phyloP scores from a whole-genome alignment of 192 early-diverging fungal genomes.

The Coemansia sp. region DNA sequence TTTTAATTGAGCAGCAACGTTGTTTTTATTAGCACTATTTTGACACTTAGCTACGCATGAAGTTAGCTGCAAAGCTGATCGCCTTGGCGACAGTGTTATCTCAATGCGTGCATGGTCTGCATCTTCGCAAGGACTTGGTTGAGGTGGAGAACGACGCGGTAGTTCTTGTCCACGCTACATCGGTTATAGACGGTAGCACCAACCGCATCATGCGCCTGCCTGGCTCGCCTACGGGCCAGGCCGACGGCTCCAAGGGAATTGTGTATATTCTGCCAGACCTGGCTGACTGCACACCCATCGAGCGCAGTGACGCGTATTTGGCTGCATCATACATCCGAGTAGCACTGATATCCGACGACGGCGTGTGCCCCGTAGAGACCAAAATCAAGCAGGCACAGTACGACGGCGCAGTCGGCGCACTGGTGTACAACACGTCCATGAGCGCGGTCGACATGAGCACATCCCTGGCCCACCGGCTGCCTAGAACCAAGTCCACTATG shows the following conservation, averaged over 20 bases:
- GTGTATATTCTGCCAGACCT: constrained; percentile 34
- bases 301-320: constrained; percentile 28
- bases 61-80: constrained; percentile 13
- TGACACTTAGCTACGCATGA: constrained; percentile 6
- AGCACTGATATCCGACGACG: constrained; percentile 37
- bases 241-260: constrained; percentile 39
- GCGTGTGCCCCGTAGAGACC: constrained; percentile 29
- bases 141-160: constrained; percentile 43
- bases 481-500: constrained; percentile 12
- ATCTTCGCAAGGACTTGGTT: constrained; percentile 50
- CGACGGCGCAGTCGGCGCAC: constrained; percentile 48
- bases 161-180: constrained; percentile 33
- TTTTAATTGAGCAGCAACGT: too few relatives aligned
- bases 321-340: constrained; percentile 37
- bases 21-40: not conserved
- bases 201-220: constrained; percentile 25
- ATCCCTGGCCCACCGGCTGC: constrained; percentile 14
- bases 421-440: constrained; percentile 39
- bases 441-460: constrained; percentile 14
- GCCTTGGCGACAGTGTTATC: constrained; percentile 6
- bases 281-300: constrained; percentile 24
- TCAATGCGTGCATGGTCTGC: constrained; percentile 13
- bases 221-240: constrained; percentile 22
- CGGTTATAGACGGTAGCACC: constrained; percentile 31
- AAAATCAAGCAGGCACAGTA: constrained; percentile 42